A percentile compares a stretch with the other conserved stretches of the same genome.
Conservation (phyloP, 2,329 filamentous ascomycete species). For the Drechslera avenae region DNA sequence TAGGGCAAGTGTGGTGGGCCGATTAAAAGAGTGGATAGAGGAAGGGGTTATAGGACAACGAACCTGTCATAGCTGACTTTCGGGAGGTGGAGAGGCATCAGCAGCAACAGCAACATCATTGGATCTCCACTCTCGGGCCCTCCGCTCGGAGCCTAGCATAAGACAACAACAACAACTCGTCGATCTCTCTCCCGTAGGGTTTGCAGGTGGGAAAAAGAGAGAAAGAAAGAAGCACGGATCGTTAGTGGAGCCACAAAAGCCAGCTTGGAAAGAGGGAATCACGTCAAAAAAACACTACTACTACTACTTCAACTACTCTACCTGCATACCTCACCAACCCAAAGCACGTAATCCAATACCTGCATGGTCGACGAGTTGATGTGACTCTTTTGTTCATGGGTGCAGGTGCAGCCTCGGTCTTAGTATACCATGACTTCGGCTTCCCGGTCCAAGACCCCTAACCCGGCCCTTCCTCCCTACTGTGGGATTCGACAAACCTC, state of each 20-base stretch:
- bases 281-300: too few relatives aligned
- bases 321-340: too few relatives aligned
- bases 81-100: not conserved
- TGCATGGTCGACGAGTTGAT: too few relatives aligned
- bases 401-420: not conserved
- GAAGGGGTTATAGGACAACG: not conserved
- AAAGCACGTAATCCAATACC: not conserved
- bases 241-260: too few relatives aligned
- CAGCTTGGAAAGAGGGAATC: too few relatives aligned
- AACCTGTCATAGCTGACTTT: constrained; percentile 13
- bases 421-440: not conserved
- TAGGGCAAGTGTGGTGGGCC: not conserved
- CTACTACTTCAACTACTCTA: too few relatives aligned
- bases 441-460: constrained; percentile 1
- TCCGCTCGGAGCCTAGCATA: not conserved
- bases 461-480: not conserved
- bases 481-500: not conserved
- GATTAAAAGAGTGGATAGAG: too few relatives aligned
- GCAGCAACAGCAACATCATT: too few relatives aligned
- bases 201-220: too few relatives aligned
- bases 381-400: not conserved
- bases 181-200: not conserved
- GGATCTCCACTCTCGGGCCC: not conserved
- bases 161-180: not conserved
- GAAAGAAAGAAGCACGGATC: too few relatives aligned